phyloP scores from a whole-genome alignment of 192 early-diverging fungal genomes.

The Coemansia sp. region DNA sequence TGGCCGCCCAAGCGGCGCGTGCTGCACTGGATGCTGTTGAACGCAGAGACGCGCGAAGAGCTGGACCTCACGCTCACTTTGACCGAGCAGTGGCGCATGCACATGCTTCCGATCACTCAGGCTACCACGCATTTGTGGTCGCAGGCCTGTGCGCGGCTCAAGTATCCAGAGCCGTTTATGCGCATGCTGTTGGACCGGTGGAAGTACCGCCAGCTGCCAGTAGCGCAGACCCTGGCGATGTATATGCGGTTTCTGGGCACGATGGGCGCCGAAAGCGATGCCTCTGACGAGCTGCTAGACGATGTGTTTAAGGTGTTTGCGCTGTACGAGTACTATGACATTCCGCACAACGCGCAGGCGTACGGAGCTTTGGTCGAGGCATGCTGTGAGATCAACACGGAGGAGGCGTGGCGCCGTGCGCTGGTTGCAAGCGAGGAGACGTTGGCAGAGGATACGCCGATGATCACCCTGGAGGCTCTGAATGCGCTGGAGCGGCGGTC shows the following conservation, averaged over 20 bases:
- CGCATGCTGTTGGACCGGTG: conserved; percentile 42
- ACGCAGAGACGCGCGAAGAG: conserved; percentile 25
- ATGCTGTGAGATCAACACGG: conserved; percentile 29
- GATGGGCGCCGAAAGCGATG: background rate
- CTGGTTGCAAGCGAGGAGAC: conserved; percentile 38
- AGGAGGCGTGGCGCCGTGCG: conserved; percentile 47
- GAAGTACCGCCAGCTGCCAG: conserved; percentile 49
- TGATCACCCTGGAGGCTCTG: conserved; percentile 38
- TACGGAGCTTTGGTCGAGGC: conserved; percentile 51
- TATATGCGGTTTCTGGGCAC: conserved; percentile 27
- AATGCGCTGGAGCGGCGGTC: conserved; percentile 27
- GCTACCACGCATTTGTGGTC: conserved; percentile 42
- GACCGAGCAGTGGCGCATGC: conserved; percentile 35
- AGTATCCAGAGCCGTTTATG: conserved; percentile 27
- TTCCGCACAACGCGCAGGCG: conserved; percentile 19
- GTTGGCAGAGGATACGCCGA: conserved; percentile 14
- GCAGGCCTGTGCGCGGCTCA: conserved; percentile 25
- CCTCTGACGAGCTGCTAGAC: conserved; percentile 17
- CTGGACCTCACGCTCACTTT: conserved; percentile 25
- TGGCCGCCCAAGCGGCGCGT: conserved; percentile 24
- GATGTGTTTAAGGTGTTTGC: conserved; percentile 50
- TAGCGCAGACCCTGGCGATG: conserved; percentile 22
- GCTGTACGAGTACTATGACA: conserved; percentile 36
- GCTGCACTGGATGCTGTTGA: conserved; percentile 35
- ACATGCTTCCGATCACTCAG: conserved; percentile 36